Base-by-base conservation (phyloP, 106 monocot species). In the Platanthera zijinensis region DNA sequence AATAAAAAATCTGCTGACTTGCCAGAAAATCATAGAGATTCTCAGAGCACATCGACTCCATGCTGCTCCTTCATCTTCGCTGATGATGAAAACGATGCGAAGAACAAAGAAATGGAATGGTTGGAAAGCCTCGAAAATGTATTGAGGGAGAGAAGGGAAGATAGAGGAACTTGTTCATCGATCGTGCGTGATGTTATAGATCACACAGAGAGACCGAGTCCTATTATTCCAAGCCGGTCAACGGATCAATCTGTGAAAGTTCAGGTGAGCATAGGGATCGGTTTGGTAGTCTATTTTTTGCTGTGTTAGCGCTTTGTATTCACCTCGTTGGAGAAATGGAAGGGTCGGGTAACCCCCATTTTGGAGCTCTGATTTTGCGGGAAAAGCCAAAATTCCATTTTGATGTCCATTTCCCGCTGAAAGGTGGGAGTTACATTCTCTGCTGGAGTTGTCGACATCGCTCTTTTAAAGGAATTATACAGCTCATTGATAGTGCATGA, bases 51-150 rank as follows among this genome's bases (percentile, higher is more conserved):
- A 50, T 79, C 82, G 53, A 46, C 72, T 56, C 73, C 74, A 69
- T 75, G 69, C 13, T 78, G 67, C 30, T 8, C 69, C 56, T 30
- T 78, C n/a, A 13, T 73, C 5, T 8, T 52, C 9, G 10, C 21
- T 10, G 73, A 80, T 74, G 78, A 83, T 49, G 74, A 80, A 74
- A 69, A 45, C 48, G 80, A 74, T 72, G 81, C 57, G 25, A 80
- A 39, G 76, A 70, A 61, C 13, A 84, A 79, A 52, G 84, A 83
- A 56, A 51, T 90, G 49, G 71, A 81, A 77, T 90, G 85, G 86
- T 57, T 86, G 68, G 86, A 85, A 72, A 78, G 48, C 48, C 57
- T 83, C 13, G 83, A 90, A 75, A 84, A 79, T 77, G 82, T 68
- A 69, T 66, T 80, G 69, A 64, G 72, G 52, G 81, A 69, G 30